Percentiles rank a stretch among this genome's conserved stretches.
phyloP scores from a whole-genome alignment of 2,329 filamentous ascomycete species.

The Botrytis fragariae region DNA sequence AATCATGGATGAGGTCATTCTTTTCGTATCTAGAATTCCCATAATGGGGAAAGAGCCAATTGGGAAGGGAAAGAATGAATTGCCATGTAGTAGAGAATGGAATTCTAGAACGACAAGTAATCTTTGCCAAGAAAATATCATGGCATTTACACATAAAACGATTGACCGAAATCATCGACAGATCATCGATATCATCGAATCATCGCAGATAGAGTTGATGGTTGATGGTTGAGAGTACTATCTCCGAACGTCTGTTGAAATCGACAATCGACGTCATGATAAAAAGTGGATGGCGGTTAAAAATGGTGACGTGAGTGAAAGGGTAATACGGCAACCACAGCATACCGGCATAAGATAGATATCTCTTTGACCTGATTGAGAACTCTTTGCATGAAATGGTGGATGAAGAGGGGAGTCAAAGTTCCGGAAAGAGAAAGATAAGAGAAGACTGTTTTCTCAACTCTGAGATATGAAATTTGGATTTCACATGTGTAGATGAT shows the following conservation, averaged over 20 bases:
- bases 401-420: background rate
- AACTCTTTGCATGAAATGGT: background rate
- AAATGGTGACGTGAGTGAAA: background rate
- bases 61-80: background rate
- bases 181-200: background rate
- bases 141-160: background rate
- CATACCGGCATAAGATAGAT: background rate
- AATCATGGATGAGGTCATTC: background rate
- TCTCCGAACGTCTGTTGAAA: background rate
- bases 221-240: background rate
- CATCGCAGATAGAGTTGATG: background rate
- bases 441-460: background rate
- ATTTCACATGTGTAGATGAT: background rate
- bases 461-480: background rate
- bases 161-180: background rate
- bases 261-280: slow-evolving; percentile 1
- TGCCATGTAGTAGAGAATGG: background rate
- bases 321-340: background rate
- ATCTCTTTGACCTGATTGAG: background rate
- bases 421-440: background rate
- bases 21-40: background rate
- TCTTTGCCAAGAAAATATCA: background rate
- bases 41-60: background rate
- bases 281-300: background rate
- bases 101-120: background rate